Conservation (phyloP, 306 rosid genomes). For the Erythrophleum fordii region DNA sequence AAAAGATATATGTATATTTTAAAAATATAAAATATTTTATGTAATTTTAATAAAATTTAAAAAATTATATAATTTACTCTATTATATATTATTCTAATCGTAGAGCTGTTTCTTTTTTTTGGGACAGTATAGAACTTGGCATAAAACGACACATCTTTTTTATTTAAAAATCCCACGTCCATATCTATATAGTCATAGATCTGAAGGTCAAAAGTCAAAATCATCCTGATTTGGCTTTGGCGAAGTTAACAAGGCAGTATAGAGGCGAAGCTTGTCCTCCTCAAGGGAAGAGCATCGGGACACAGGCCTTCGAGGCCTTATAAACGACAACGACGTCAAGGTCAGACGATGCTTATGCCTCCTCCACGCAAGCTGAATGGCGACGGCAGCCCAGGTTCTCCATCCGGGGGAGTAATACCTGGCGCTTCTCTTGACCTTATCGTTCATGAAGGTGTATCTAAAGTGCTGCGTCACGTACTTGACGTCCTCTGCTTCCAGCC, state of each 20-base stretch:
- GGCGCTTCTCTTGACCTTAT: conserved; percentile 87
- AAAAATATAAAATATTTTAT: too few relatives aligned
- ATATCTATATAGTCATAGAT: not conserved
- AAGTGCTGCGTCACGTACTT: conserved; percentile 94
- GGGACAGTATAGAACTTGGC: too few relatives aligned
- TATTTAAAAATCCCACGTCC: not conserved
- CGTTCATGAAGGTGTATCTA: conserved; percentile 86
- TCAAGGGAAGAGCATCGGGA: conserved; percentile 79
- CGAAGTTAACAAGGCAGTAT: conserved; percentile 86
- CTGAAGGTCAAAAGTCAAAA: conserved; percentile 47
- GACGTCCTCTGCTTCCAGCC: conserved; percentile 81
- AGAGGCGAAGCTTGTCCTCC: conserved; percentile 86
- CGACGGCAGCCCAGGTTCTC: conserved; percentile 98
- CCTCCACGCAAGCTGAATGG: conserved; percentile 92
- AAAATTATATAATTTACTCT: too few relatives aligned
- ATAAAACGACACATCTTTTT: not conserved
- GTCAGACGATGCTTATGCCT: conserved; percentile 75
- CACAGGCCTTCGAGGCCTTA: conserved; percentile 79
- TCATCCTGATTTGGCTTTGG: conserved; percentile 90
- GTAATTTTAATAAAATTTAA: too few relatives aligned
- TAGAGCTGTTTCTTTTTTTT: too few relatives aligned
- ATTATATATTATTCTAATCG: too few relatives aligned
- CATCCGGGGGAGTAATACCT: conserved; percentile 94
- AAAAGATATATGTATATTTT: too few relatives aligned
- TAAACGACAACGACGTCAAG: conserved; percentile 71